These are phyloP conservation scores for Phytopythium cucurbitacearum DNA, from an alignment of 352 stramenopile genomes.

Conservation along the genomic window DNA sequence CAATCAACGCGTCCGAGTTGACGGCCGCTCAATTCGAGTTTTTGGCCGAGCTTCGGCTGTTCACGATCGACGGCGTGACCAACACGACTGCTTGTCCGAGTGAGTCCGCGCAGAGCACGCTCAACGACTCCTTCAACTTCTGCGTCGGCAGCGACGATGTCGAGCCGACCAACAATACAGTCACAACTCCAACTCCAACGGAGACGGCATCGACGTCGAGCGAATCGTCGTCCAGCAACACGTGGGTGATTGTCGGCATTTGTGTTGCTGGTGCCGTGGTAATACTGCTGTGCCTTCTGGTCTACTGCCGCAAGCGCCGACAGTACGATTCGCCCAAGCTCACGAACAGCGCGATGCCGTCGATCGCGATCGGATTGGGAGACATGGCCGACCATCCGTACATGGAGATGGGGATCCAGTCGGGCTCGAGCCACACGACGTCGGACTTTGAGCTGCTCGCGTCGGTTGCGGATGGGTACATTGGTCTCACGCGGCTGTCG, in stretches of 20 bases:
- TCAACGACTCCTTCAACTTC: conserved; percentile 62
- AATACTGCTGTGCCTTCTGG: conserved; percentile 21
- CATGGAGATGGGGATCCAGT: conserved; percentile 42
- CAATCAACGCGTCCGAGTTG: conserved; percentile 46
- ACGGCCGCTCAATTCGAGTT: conserved; percentile 45
- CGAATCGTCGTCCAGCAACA: conserved; percentile 30
- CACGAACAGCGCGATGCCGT: conserved; percentile 39
- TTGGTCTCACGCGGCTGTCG: conserved; percentile 54
- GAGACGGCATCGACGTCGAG: conserved; percentile 7
- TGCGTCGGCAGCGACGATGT: conserved; percentile 23
- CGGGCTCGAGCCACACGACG: conserved; percentile 60
- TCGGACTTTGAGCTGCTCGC: conserved; percentile 72
- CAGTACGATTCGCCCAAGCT: conserved; percentile 47
- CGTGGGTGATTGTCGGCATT: conserved; percentile 40
- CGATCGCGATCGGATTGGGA: conserved; percentile 52
- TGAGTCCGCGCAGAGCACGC: conserved; percentile 27
- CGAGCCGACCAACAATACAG: conserved; percentile 14
- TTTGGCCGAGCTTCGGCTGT: conserved; percentile 39
- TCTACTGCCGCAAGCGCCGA: conserved; percentile 34
- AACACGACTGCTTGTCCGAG: conserved; percentile 48
- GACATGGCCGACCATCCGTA: conserved; percentile 56
- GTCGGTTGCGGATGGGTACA: conserved; percentile 62
- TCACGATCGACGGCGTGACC: conserved; percentile 49
- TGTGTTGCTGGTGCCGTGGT: conserved; percentile 31
- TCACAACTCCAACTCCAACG: conserved; percentile 10